These are phyloP conservation scores for Suillus clintonianus DNA, from an alignment of 768 basidiomycete genomes.

Conservation along the genomic window DNA sequence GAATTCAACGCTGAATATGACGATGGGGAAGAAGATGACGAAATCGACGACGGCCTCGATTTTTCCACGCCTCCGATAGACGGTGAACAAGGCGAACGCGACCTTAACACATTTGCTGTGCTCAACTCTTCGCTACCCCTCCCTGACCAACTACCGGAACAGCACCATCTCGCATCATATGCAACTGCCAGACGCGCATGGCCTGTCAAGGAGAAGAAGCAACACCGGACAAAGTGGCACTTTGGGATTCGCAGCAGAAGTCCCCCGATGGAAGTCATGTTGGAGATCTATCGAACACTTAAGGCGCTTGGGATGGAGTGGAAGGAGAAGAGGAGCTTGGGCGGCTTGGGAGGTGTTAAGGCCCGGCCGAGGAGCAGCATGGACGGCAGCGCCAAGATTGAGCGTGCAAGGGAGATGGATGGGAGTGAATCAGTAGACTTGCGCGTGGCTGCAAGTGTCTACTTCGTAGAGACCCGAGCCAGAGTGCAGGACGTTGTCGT, in stretches of 20 bases:
- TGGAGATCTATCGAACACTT: slow-evolving; percentile 94
- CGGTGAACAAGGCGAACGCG: slow-evolving; percentile 39
- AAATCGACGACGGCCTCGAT: slow-evolving; percentile 57
- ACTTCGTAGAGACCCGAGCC: slow-evolving; percentile 92
- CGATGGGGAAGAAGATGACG: slow-evolving; percentile 48
- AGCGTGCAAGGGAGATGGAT: slow-evolving; percentile 63
- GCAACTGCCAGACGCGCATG: slow-evolving; percentile 48
- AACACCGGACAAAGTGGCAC: slow-evolving; percentile 91
- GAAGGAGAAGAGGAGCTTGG: slow-evolving; percentile 86
- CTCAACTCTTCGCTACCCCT: slow-evolving; percentile 86
- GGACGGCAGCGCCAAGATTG: slow-evolving; percentile 47
- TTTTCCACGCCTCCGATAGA: slow-evolving; percentile 42
- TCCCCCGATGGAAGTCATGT: slow-evolving; percentile 99
- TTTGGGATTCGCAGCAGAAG: slow-evolving; percentile 94
- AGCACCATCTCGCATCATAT: slow-evolving; percentile 72
- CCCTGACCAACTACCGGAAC: slow-evolving; percentile 60
- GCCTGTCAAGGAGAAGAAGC: slow-evolving; percentile 64
- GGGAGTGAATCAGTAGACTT: slow-evolving; percentile 61
- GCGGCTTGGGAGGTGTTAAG: slow-evolving; percentile 61
- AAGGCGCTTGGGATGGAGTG: slow-evolving; percentile 94
- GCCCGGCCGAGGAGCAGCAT: slow-evolving; percentile 35
- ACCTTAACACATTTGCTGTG: slow-evolving; percentile 77
- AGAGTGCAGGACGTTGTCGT: slow-evolving; percentile 92
- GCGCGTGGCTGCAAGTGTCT: slow-evolving; percentile 74
- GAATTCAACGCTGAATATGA: slow-evolving; percentile 53